These are phyloP conservation scores for Fusarium kyushuense DNA, from an alignment of 2,329 filamentous ascomycete species.

Conservation along the genomic window DNA sequence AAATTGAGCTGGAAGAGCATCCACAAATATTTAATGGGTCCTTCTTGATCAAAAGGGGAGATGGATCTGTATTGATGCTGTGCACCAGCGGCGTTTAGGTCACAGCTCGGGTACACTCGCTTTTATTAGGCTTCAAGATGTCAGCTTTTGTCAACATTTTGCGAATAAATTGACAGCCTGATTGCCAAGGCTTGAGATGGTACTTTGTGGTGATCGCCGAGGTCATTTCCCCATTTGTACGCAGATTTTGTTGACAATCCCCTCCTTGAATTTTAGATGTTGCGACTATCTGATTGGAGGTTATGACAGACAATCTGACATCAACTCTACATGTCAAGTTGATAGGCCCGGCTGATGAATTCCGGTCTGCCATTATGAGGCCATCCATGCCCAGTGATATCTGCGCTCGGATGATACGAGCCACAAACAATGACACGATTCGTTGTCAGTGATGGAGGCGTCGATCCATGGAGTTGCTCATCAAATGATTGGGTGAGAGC, in stretches of 20 bases:
- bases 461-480: neutral
- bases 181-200: neutral
- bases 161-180: neutral
- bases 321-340: neutral
- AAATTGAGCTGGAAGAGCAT: neutral
- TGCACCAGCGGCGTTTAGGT: neutral
- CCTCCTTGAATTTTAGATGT: rapidly evolving
- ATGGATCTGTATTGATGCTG: neutral
- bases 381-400: too few relatives aligned
- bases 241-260: rapidly evolving
- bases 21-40: neutral
- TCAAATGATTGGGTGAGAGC: neutral
- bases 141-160: neutral
- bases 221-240: neutral
- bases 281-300: neutral
- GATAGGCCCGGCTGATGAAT: neutral
- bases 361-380: neutral
- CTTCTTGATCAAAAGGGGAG: rapidly evolving
- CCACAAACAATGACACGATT: neutral
- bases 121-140: neutral
- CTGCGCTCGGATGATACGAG: neutral
- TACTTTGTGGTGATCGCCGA: neutral
- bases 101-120: neutral
- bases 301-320: neutral
- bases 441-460: neutral